phyloP scores from a whole-genome alignment of 2,329 filamentous ascomycete species.

The Penicillium olsonii region DNA sequence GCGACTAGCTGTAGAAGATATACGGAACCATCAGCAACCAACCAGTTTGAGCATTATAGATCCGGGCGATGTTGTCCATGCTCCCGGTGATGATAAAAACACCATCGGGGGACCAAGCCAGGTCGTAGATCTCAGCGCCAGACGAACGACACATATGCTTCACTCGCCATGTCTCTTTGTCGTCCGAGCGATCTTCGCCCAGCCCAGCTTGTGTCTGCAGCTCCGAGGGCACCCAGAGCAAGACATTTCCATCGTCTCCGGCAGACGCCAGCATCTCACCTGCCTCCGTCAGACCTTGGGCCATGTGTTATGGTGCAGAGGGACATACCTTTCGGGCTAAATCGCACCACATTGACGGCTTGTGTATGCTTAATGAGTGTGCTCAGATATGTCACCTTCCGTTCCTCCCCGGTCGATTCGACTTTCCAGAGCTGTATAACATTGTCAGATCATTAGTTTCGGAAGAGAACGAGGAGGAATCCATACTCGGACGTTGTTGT shows the following conservation, averaged over 20 bases:
- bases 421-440: constrained; percentile 79
- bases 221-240: constrained; percentile 92
- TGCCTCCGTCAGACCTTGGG: constrained; percentile 45
- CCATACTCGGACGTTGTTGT: constrained; percentile 90
- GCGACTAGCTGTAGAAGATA: constrained; percentile 6
- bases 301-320: background rate
- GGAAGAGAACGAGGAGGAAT: constrained; percentile 20
- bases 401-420: constrained; percentile 78
- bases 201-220: constrained; percentile 66
- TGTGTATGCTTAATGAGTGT: constrained; percentile 93
- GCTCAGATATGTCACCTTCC: constrained; percentile 87
- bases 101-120: constrained; percentile 98
- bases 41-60: constrained; percentile 94
- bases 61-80: constrained; percentile 97
- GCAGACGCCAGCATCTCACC: constrained; percentile 92
- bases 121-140: constrained; percentile 94
- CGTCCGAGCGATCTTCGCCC: constrained; percentile 82
- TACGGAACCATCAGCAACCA: constrained; percentile 30
- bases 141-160: constrained; percentile 98
- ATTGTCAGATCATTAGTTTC: constrained; percentile 38
- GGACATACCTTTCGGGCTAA: constrained; percentile 79
- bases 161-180: constrained; percentile 94
- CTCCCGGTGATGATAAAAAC: constrained; percentile 96
- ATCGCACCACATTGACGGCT: constrained; percentile 96
- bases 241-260: constrained; percentile 94